Evolutionary conservation across 129 eudicot species (phyloP).

Genomic region (carrot (Daucus carota)): DH1_v3.0 NC_030387.2:749001-749500

Average conservation of each 20-base stretch:
- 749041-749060: not conserved
- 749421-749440: slow-evolving; percentile 12
- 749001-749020: not conserved
- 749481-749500: not conserved
- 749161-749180: slow-evolving; percentile 13
- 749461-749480: not conserved
- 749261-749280: slow-evolving; percentile 11
- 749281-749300: slow-evolving; percentile 19
- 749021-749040: not conserved
- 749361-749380: slow-evolving; percentile 8
- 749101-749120: not conserved
- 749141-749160: slow-evolving; percentile 2
- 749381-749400: slow-evolving; percentile 27
- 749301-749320: slow-evolving; percentile 23
- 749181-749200: slow-evolving; percentile 12
- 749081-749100: not conserved
- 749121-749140: slow-evolving; percentile 24
- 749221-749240: slow-evolving; percentile 10
- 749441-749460: not conserved
- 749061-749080: not conserved
- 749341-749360: slow-evolving; percentile 16
- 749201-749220: slow-evolving; percentile 12
- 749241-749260: slow-evolving; percentile 1
- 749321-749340: slow-evolving; percentile 24
- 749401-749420: slow-evolving; percentile 26